Percentiles rank a stretch among this genome's conserved stretches.
These are phyloP conservation scores for Ustilago sp. DNA, from an alignment of 1,284 basidiomycete genomes.

Conservation along the genomic window DNA sequence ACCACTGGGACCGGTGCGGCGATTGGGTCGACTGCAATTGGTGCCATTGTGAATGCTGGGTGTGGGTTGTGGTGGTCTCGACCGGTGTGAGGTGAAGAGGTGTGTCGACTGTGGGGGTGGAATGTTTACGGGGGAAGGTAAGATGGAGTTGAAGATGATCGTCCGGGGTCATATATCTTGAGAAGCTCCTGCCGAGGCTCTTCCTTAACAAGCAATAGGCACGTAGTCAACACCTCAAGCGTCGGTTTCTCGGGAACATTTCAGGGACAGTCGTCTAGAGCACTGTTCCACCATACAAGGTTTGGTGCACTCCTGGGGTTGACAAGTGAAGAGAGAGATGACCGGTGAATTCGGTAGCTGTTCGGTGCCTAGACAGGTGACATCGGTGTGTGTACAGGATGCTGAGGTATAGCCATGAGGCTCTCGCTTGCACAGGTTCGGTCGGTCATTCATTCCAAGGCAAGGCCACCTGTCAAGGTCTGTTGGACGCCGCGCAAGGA, in stretches of 20 bases:
- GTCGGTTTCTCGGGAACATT: neutral
- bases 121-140: neutral
- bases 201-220: neutral
- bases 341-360: conserved; percentile 32
- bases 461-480: conserved; percentile 5
- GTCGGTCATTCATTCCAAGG: conserved; percentile 5
- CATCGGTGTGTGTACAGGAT: conserved; percentile 24
- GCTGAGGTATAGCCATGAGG: conserved; percentile 3
- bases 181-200: neutral
- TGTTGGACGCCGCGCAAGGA: conserved; percentile 26
- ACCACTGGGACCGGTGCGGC: conserved; percentile 9
- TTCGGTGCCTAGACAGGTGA: conserved; percentile 15
- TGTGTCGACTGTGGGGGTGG: conserved; percentile 1
- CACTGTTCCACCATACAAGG: neutral
- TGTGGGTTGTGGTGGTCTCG: neutral
- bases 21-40: conserved; percentile 35
- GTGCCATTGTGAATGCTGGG: conserved; percentile 30
- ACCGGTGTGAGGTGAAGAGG: neutral
- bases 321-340: conserved; percentile 1
- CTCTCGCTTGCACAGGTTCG: neutral
- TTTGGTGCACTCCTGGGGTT: conserved; percentile 6
- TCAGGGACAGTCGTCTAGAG: neutral
- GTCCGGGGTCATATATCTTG: conserved; percentile 21
- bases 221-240: neutral
- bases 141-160: neutral